Evolutionary conservation across 768 basidiomycete genomes (phyloP), one percentile per base, ranked within the genome.

Genomic region (Amanita brunnescens): DNA sequence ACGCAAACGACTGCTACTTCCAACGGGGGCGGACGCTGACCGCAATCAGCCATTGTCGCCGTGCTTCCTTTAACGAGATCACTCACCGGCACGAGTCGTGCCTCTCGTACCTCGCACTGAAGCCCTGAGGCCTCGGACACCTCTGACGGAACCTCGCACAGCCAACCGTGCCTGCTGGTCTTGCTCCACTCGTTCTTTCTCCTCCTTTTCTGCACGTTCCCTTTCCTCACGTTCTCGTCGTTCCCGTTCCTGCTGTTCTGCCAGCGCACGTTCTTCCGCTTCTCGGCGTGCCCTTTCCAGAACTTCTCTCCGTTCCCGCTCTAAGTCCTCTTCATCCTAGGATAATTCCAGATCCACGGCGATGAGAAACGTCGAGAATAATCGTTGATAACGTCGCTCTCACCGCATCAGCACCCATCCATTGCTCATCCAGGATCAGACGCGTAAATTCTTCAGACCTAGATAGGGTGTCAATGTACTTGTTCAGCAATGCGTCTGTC

Each of bases 371-470:
- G n/a, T 16, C 38, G 10, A 18, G 18, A 3, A n/a, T n/a, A 24
- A 26, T 39, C 47, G n/a, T 39, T 30, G 23, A 20, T 24, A 9
- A n/a, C 33, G 29, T 32, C 35, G 13, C 32, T 13, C 80, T 68
- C 60, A 87, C 88, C 39, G 72, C 78, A 54, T 85, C 83, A 34
- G 81, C 85, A 2, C 88, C 88, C 49, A 77, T 68, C 85, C 85
- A 91, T 52, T 77, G 68, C 54, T 87, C 83, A 61, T 91, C 87
- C 54, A 89, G 81, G 14, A 91, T 79, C 52, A 90, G 64, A 26
- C 77, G 76, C 2, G 85, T 70, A 54, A 79, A 74, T 12, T 79
- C 75, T 63, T 89, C 87, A 2, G 87, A 85, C 62, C 79, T 81
- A 5, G 78, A 76, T 16, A 91, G 69, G 42, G 87, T 78, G 37